A percentile compares a stretch with the other conserved stretches of the same genome.
Conservation (phyloP, 2,329 filamentous ascomycete species). For the Hypoxylon sp. region DNA sequence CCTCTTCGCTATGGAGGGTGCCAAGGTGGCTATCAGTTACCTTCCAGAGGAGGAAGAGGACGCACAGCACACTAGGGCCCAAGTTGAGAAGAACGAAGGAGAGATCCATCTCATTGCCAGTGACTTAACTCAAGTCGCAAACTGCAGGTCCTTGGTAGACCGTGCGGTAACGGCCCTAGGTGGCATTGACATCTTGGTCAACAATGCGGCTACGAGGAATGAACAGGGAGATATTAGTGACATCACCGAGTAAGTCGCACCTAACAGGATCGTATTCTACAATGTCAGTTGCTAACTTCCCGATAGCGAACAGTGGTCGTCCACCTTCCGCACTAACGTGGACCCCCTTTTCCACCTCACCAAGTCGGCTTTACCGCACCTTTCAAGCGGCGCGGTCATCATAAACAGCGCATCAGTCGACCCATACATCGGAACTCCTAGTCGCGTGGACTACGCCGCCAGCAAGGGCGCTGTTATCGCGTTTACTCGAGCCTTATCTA, state of each 20-base stretch:
- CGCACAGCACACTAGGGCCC: conserved; percentile 79
- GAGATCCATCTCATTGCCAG: conserved; percentile 49
- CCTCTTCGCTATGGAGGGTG: conserved; percentile 82
- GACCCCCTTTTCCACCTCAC: conserved; percentile 81
- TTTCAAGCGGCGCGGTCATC: conserved; percentile 78
- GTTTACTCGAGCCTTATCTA: conserved; percentile 81
- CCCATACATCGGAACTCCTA: conserved; percentile 81
- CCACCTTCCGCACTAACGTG: conserved; percentile 85
- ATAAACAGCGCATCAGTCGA: conserved; percentile 89
- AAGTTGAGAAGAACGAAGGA: conserved; percentile 76
- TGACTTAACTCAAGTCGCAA: neutral
- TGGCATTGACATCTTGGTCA: conserved; percentile 77
- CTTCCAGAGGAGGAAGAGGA: conserved; percentile 80
- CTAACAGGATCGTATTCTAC: neutral
- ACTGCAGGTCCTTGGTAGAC: neutral
- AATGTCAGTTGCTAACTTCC: conserved; percentile 21
- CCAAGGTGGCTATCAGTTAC: conserved; percentile 73
- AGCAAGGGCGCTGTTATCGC: conserved; percentile 81
- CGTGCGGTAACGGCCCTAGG: neutral
- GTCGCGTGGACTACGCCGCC: conserved; percentile 83
- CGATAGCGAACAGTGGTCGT: conserved; percentile 77
- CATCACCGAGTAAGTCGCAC: conserved; percentile 70
- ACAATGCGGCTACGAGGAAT: conserved; percentile 67
- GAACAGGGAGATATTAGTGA: conserved; percentile 79
- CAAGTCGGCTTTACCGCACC: conserved; percentile 80